Percentiles rank a stretch among this genome's conserved stretches.
Conservation (phyloP, 768 basidiomycete species). For the Calvatia gigantea region DNA sequence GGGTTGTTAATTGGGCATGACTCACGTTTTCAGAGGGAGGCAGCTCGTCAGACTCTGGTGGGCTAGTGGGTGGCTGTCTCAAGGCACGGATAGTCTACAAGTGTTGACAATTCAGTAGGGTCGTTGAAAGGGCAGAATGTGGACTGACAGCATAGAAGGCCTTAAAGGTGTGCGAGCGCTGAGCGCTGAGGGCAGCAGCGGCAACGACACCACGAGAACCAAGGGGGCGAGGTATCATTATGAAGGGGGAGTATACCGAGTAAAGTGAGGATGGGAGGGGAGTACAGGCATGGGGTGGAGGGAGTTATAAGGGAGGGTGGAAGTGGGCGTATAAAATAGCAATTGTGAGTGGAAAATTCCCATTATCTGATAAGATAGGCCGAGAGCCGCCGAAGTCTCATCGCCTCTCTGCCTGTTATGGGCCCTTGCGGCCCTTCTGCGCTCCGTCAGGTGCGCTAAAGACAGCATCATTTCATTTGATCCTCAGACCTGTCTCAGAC, state of each 20-base stretch:
- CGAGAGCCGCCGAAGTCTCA: constrained; percentile 12
- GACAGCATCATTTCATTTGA: constrained; percentile 9
- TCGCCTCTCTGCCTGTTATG: constrained; percentile 11
- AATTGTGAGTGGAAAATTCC: constrained; percentile 16
- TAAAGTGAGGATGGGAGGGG: constrained; percentile 16
- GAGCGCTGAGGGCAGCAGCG: constrained; percentile 29
- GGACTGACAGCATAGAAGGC: constrained; percentile 56
- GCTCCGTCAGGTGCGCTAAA: constrained; percentile 14
- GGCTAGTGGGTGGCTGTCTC: constrained; percentile 29
- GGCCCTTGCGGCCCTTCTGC: constrained; percentile 3
- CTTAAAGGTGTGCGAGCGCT: constrained; percentile 38
- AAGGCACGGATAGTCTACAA: constrained; percentile 40
- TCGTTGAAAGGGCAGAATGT: constrained; percentile 7
- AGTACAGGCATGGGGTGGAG: constrained; percentile 27
- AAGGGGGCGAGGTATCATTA: constrained; percentile 37
- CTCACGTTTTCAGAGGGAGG: constrained; percentile 51
- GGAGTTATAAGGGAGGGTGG: constrained; percentile 28
- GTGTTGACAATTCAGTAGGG: background rate
- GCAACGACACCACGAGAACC: constrained; percentile 20
- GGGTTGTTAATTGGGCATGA: constrained; percentile 8
- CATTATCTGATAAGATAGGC: constrained; percentile 28
- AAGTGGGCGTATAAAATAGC: constrained; percentile 17
- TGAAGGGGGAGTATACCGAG: constrained; percentile 9
- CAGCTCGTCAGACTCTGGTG: constrained; percentile 31
- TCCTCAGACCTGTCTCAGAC: constrained; percentile 6